A percentile compares a stretch with the other conserved stretches of the same genome.
Conservation (phyloP, 2,329 filamentous ascomycete species). For the Fusarium verrucosum region DNA sequence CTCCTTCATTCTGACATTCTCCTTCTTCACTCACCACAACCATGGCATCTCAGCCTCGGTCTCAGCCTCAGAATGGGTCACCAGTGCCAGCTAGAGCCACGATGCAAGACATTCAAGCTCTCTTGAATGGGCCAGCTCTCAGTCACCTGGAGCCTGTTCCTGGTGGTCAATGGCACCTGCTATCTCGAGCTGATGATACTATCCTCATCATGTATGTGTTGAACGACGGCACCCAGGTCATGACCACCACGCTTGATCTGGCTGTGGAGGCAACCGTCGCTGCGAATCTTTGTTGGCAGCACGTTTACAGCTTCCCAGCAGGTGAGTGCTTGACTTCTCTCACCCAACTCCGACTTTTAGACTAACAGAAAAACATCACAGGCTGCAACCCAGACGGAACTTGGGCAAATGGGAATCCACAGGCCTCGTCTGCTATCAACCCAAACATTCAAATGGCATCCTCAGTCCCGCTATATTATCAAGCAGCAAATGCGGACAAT, state of each 20-base stretch:
- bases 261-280: background rate
- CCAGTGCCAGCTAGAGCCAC: conserved; percentile 1
- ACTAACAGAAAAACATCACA: background rate
- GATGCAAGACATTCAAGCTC: background rate
- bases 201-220: conserved; percentile 2
- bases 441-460: background rate
- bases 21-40: background rate
- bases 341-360: background rate
- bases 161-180: conserved; percentile 22
- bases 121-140: conserved; percentile 4
- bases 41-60: conserved; percentile 1
- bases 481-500: background rate
- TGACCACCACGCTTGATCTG: conserved; percentile 1
- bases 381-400: background rate
- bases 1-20: background rate
- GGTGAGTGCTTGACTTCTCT: background rate
- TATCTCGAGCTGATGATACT: background rate
- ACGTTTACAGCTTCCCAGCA: conserved; percentile 6
- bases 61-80: background rate
- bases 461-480: background rate
- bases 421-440: background rate
- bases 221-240: background rate
- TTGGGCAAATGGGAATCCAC: background rate
- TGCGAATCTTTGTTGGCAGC: conserved; percentile 2
- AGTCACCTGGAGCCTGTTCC: conserved; percentile 18